Evolutionary conservation across 345 rosid genomes (phyloP).

Genomic region (Aquilaria sinensis): DNA sequence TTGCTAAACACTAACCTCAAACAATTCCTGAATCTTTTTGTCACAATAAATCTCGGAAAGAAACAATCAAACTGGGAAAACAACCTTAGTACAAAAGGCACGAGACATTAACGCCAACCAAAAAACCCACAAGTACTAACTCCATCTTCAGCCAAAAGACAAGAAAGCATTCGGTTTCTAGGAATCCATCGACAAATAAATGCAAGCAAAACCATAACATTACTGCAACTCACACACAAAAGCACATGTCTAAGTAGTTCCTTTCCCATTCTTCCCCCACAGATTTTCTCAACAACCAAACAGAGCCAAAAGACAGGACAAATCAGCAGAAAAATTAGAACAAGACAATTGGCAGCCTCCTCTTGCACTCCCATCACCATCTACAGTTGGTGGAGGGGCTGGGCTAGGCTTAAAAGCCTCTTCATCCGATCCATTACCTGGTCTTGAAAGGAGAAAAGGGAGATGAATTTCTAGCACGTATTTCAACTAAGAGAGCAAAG

Average conservation of each 20-base stretch:
- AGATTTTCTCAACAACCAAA: conserved; percentile 13
- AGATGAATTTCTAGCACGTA: conserved; percentile 40
- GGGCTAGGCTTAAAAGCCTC: too few species aligned
- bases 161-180: conserved; percentile 1
- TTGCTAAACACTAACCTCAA: background rate
- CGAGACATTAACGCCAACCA: background rate
- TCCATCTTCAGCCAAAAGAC: background rate
- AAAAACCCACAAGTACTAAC: background rate
- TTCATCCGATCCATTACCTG: conserved; percentile 25
- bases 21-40: background rate
- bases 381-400: too few species aligned
- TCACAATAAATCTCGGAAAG: background rate
- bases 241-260: conserved; percentile 1
- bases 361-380: too few species aligned
- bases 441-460: conserved; percentile 39
- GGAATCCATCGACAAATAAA: background rate
- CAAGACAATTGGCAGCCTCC: too few species aligned
- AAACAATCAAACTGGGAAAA: background rate
- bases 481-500: conserved; percentile 60
- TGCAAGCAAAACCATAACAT: background rate
- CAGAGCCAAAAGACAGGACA: background rate
- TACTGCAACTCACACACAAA: too few species aligned
- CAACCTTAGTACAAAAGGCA: background rate
- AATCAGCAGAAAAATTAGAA: background rate
- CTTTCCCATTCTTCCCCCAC: conserved; percentile 1